Conservation (phyloP, 2,329 filamentous ascomycete species). For the Ceratocystis diversiconidia region DNA sequence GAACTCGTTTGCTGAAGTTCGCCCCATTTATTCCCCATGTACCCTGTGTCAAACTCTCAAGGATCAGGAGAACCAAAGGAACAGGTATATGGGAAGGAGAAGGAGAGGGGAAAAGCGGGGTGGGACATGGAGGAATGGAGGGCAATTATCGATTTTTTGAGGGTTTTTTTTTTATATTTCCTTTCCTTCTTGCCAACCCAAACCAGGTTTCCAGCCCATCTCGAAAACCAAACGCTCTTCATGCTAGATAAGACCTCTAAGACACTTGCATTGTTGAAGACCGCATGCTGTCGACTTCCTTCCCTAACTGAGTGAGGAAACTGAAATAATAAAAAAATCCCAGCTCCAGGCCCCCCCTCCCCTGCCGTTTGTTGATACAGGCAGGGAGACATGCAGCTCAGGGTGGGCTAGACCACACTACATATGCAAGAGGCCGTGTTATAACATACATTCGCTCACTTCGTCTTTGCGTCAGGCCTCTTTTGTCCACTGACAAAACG, state of each 20-base stretch:
- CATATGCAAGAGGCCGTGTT: neutral
- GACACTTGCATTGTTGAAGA: too few species aligned
- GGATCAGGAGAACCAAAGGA: neutral
- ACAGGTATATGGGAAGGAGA: neutral
- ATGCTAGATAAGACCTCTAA: too few species aligned
- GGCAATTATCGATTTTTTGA: too few species aligned
- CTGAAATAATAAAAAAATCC: too few species aligned
- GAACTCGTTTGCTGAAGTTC: neutral
- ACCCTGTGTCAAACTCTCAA: constrained; percentile 4
- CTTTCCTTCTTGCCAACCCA: too few species aligned
- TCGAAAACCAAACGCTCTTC: too few species aligned
- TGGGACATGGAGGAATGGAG: neutral
- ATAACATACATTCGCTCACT: neutral
- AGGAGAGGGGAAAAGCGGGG: neutral
- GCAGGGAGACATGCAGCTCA: neutral
- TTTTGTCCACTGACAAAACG: neutral
- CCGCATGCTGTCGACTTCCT: too few species aligned
- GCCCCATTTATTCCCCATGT: neutral
- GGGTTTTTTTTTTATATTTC: too few species aligned
- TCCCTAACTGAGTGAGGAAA: too few species aligned
- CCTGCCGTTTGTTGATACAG: neutral
- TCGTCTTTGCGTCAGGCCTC: neutral
- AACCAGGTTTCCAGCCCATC: too few species aligned
- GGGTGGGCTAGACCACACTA: neutral
- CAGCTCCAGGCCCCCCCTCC: neutral